Evolutionary conservation across 495 filamentous ascomycete species (phyloP).

Genomic region (Penicillium soppii): DNA sequence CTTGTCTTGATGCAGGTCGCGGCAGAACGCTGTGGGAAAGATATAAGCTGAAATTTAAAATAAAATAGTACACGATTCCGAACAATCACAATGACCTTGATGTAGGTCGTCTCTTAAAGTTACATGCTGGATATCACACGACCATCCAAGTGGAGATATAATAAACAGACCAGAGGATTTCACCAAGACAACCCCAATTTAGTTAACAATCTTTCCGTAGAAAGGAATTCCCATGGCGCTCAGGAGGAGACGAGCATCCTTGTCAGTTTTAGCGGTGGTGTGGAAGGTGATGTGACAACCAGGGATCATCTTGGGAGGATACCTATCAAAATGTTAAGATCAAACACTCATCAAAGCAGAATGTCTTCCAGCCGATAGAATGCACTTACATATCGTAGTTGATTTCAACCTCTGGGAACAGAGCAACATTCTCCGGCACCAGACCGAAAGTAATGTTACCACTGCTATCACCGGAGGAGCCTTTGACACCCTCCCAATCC

Average conservation of each 20-base stretch:
- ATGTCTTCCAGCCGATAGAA: too few relatives aligned
- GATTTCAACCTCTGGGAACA: slow-evolving; percentile 90
- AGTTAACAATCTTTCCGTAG: slow-evolving; percentile 67
- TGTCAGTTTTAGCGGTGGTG: slow-evolving; percentile 84
- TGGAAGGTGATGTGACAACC: slow-evolving; percentile 84
- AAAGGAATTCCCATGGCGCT: slow-evolving; percentile 80
- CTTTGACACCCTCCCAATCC: slow-evolving; percentile 84
- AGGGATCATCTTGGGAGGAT: slow-evolving; percentile 90
- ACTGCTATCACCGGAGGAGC: slow-evolving; percentile 73
- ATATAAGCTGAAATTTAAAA: slow-evolving; percentile 10
- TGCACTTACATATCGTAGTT: slow-evolving; percentile 82
- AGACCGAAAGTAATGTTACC: slow-evolving; percentile 88
- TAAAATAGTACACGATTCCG: slow-evolving; percentile 29
- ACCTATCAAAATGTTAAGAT: slow-evolving; percentile 46
- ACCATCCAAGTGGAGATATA: slow-evolving; percentile 11
- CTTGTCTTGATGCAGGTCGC: too few relatives aligned
- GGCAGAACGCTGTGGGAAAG: too few relatives aligned
- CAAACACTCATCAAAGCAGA: too few relatives aligned
- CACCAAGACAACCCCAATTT: slow-evolving; percentile 3
- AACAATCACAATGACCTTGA: slow-evolving; percentile 29
- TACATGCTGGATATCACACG: slow-evolving; percentile 28
- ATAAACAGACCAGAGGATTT: slow-evolving; percentile 5
- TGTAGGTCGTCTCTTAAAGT: slow-evolving; percentile 34
- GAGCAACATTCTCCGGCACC: slow-evolving; percentile 62
- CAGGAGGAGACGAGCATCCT: slow-evolving; percentile 84